Percentiles rank a stretch among this genome's conserved stretches.
Conservation (phyloP, 2,329 filamentous ascomycete species). For the Pleoardoris graminearum region DNA sequence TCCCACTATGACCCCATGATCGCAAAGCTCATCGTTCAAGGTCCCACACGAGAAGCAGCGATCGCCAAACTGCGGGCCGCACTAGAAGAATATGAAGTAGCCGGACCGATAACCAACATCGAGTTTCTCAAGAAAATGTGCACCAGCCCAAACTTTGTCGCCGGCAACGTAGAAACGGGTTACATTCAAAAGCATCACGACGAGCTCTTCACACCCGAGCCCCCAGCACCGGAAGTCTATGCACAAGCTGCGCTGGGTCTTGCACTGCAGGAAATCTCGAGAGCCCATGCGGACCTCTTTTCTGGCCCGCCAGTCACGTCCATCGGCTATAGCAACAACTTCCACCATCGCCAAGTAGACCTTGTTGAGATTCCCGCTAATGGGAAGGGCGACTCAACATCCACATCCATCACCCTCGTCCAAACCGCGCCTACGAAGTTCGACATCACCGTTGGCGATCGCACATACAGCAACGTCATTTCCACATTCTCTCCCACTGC, state of each 20-base stretch:
- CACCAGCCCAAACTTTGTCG: constrained; percentile 77
- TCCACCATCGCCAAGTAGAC: constrained; percentile 65
- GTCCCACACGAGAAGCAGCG: constrained; percentile 74
- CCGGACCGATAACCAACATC: constrained; percentile 91
- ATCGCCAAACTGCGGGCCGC: constrained; percentile 81
- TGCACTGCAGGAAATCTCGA: constrained; percentile 52
- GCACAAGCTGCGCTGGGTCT: constrained; percentile 85
- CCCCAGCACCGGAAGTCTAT: constrained; percentile 72
- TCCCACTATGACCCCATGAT: constrained; percentile 99
- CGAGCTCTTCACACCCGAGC: constrained; percentile 71
- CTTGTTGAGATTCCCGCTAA: constrained; percentile 55
- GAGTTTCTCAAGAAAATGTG: constrained; percentile 93
- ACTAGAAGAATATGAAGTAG: constrained; percentile 86
- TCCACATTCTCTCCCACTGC: constrained; percentile 51
- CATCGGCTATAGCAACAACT: constrained; percentile 62
- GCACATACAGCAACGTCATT: constrained; percentile 50
- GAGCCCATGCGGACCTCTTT: constrained; percentile 43
- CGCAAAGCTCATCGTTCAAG: constrained; percentile 92
- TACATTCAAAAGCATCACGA: constrained; percentile 89
- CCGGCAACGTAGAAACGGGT: constrained; percentile 89
- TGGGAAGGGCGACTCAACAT: constrained; percentile 42
- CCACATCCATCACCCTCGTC: constrained; percentile 54
- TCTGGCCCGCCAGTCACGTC: constrained; percentile 43
- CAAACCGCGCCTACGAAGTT: constrained; percentile 57
- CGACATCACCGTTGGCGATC: constrained; percentile 51